phyloP scores from a whole-genome alignment of 2,329 filamentous ascomycete species.

The Penicillium sp. region DNA sequence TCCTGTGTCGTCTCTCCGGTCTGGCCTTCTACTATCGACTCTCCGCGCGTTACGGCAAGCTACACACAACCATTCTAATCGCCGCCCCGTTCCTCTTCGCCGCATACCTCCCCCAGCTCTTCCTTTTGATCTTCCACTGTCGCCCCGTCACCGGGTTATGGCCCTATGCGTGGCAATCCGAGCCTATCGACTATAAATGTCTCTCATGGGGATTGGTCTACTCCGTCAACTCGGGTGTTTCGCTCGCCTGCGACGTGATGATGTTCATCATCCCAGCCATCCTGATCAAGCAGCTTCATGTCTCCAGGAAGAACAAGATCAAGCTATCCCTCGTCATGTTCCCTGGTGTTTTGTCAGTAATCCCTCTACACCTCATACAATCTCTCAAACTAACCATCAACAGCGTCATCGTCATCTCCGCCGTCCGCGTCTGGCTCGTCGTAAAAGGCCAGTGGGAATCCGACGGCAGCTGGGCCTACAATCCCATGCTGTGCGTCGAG shows the following conservation, averaged over 20 bases:
- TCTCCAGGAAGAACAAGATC: conserved; percentile 51
- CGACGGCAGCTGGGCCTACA: conserved; percentile 58
- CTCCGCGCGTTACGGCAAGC: conserved; percentile 37
- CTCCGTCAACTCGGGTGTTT: conserved; percentile 55
- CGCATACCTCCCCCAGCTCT: conserved; percentile 54
- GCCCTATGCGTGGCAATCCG: conserved; percentile 56
- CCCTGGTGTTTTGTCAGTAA: conserved; percentile 53
- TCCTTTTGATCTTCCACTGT: conserved; percentile 59
- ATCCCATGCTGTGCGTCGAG: conserved; percentile 56
- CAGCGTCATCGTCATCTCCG: conserved; percentile 56
- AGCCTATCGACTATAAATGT: conserved; percentile 48
- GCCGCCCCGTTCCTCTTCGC: conserved; percentile 43
- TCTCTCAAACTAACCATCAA: conserved; percentile 5
- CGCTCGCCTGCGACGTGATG: conserved; percentile 55
- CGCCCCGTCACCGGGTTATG: conserved; percentile 55
- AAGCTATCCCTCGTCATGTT: conserved; percentile 54
- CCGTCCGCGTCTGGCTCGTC: conserved; percentile 53
- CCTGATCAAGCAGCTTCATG: conserved; percentile 53
- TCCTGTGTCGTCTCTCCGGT: conserved; percentile 57
- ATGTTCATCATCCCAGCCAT: conserved; percentile 57
- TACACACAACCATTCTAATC: conserved; percentile 27
- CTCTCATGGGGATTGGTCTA: conserved; percentile 58
- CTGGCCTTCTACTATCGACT: conserved; percentile 58
- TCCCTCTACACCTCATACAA: too few species aligned
- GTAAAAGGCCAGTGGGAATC: conserved; percentile 51